A percentile compares a stretch with the other conserved stretches of the same genome.
phyloP scores from a whole-genome alignment of 495 filamentous ascomycete genomes.

The Chaetomidium leptoderma region DNA sequence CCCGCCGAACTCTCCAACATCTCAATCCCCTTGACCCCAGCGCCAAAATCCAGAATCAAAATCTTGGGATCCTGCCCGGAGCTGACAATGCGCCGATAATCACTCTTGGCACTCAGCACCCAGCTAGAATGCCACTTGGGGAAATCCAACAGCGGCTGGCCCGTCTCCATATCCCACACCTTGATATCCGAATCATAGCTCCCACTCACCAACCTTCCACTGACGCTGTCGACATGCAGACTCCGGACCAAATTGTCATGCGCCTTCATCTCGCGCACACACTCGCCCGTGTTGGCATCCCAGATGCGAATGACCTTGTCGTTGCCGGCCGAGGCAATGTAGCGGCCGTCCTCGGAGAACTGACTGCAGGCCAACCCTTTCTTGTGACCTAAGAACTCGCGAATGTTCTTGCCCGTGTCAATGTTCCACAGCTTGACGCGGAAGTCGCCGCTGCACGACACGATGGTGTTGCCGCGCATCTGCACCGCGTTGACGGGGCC shows the following conservation, averaged over 20 bases:
- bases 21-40: slow-evolving; percentile 50
- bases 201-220: slow-evolving; percentile 78
- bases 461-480: slow-evolving; percentile 82
- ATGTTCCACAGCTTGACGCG: slow-evolving; percentile 93
- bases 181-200: slow-evolving; percentile 93
- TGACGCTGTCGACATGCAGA: slow-evolving; percentile 78
- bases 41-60: slow-evolving; percentile 84
- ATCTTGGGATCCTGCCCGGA: slow-evolving; percentile 90
- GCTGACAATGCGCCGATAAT: slow-evolving; percentile 87
- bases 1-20: slow-evolving; percentile 43
- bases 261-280: slow-evolving; percentile 68
- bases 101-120: slow-evolving; percentile 92
- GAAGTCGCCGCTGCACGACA: slow-evolving; percentile 89
- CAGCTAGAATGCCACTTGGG: slow-evolving; percentile 90
- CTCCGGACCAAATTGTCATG: slow-evolving; percentile 81
- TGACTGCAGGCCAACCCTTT: slow-evolving; percentile 93
- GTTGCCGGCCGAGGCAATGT: slow-evolving; percentile 88
- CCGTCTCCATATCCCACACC: slow-evolving; percentile 78
- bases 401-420: slow-evolving; percentile 73
- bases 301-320: slow-evolving; percentile 92
- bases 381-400: slow-evolving; percentile 80
- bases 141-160: slow-evolving; percentile 67
- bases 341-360: slow-evolving; percentile 84
- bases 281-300: slow-evolving; percentile 82
- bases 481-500: slow-evolving; percentile 96